Conservation (phyloP, 208 protist species). For the Angomonas desouzai region DNA sequence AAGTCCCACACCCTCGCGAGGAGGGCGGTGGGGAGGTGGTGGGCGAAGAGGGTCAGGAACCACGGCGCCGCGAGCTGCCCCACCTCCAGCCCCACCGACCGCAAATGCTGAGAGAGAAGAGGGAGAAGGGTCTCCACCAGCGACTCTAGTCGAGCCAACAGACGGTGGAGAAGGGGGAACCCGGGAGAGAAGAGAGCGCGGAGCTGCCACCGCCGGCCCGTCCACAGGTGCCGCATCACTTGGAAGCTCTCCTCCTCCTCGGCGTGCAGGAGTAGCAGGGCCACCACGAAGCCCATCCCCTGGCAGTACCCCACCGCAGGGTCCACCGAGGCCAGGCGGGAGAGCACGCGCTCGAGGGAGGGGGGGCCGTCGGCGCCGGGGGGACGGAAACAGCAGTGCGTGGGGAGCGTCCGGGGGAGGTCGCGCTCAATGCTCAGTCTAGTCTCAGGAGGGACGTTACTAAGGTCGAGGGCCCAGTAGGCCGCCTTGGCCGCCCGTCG, state of each 20-base stretch:
- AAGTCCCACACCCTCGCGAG: constrained; percentile 48
- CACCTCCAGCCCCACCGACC: constrained; percentile 21
- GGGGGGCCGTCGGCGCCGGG: constrained; percentile 22
- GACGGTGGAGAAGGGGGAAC: constrained; percentile 37
- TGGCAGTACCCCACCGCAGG: constrained; percentile 72
- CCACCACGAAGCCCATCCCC: constrained; percentile 71
- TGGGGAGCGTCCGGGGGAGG: constrained; percentile 53
- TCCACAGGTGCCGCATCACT: constrained; percentile 36
- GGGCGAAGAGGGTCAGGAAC: constrained; percentile 64
- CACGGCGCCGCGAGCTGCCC: constrained; percentile 46
- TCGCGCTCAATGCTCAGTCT: constrained; percentile 44
- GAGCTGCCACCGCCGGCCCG: constrained; percentile 19
- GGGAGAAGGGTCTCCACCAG: constrained; percentile 35
- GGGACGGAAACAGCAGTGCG: constrained; percentile 45
- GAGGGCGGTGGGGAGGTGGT: constrained; percentile 42
- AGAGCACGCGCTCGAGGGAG: constrained; percentile 39
- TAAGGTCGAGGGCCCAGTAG: constrained; percentile 14
- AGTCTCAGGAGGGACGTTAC: constrained; percentile 2
- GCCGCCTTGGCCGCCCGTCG: constrained; percentile 8
- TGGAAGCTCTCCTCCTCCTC: constrained; percentile 50
- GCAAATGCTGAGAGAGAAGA: constrained; percentile 35
- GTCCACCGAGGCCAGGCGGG: constrained; percentile 37
- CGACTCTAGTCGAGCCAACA: constrained; percentile 23
- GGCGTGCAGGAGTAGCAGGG: constrained; percentile 38
- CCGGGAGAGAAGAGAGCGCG: constrained; percentile 45